Evolutionary conservation across 2,329 filamentous ascomycete genomes (phyloP), one percentile per base, ranked within the genome.

Genomic region (Cladosporium sp.): DNA sequence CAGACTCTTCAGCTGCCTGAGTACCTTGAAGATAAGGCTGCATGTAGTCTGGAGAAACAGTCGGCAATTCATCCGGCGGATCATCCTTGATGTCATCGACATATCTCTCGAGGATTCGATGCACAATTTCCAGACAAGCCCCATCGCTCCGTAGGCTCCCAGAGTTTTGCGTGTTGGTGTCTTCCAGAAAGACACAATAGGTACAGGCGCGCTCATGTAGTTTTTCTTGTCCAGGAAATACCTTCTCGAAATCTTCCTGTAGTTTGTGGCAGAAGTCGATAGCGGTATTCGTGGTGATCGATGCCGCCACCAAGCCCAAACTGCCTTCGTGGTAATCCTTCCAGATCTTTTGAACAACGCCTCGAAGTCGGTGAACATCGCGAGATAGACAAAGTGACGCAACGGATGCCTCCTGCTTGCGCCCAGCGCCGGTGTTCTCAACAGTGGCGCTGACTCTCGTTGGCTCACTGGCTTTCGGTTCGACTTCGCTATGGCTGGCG

Each of bases 201-300:
- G 34, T 28, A 28, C 53, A 56, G 26, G 2, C 28, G 18, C 18
- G 18, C 6, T 56, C 53, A 18, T 56, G 28, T 1, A 23, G n/a
- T 23, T 34, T 56, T 30, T 56, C 28, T 34, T 56, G 26, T 32
- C 36, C 30, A 5, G 26, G 28, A 43, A 65, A 65, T 16, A 32
- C 21, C 16, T n/a, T 16, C 10, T 61, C 57, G 34, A 61, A 62
- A 2, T 65, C 63, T 13, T 60, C 13, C 11, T 65, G 46, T 2
- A 65, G 23, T n/a, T 56, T 26, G 8, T 48, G 57, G 23, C 49
- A 58, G n/a, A 65, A 65, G 46, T 62, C 63, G 56, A 65, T 46
- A 2, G 63, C 56, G 13, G 63, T 62, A 23, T 62, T 62, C 16
- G 63, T 65, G 5, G 46, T 26, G 57, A 65, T 43, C 4, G 63